These are phyloP conservation scores for Quillaja saponaria DNA, from an alignment of 306 rosid genomes.

Conservation along the genomic window DNA sequence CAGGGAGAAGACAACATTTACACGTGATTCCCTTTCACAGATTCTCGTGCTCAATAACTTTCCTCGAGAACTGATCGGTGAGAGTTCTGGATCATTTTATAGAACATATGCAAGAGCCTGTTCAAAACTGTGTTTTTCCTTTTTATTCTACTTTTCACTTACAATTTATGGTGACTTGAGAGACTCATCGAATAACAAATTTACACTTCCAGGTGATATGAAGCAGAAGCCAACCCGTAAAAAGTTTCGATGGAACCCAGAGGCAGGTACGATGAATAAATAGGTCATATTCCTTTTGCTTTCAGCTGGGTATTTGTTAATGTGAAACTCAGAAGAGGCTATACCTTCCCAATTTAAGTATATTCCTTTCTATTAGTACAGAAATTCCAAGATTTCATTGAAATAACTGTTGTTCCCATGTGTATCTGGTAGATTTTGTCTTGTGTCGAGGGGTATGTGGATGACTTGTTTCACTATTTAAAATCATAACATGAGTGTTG, in stretches of 20 bases:
- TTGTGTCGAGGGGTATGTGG: neutral
- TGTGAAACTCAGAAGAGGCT: neutral
- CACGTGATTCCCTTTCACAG: constrained; percentile 60
- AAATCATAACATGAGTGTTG: constrained; percentile 1
- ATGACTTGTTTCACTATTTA: neutral
- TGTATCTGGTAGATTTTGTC: constrained; percentile 6
- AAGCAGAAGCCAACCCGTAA: constrained; percentile 35
- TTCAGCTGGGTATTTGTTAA: constrained; percentile 1
- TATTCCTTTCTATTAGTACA: neutral
- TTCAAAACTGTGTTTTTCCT: constrained; percentile 5
- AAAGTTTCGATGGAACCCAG: constrained; percentile 66
- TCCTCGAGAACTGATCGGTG: constrained; percentile 67
- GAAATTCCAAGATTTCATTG: constrained; percentile 9
- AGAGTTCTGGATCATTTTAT: constrained; percentile 19
- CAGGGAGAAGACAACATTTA: constrained; percentile 31
- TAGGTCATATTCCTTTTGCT: constrained; percentile 1
- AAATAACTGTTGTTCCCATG: constrained; percentile 3
- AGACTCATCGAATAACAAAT: constrained; percentile 14
- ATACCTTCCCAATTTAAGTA: constrained; percentile 1
- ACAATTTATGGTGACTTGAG: constrained; percentile 10
- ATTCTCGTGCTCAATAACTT: constrained; percentile 44
- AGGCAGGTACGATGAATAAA: constrained; percentile 50
- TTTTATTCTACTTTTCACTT: constrained; percentile 16
- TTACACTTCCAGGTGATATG: constrained; percentile 47
- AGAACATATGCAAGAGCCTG: constrained; percentile 19